Evolutionary conservation across 345 rosid species (phyloP).

Genomic region (Microthlaspi erraticum): DNA sequence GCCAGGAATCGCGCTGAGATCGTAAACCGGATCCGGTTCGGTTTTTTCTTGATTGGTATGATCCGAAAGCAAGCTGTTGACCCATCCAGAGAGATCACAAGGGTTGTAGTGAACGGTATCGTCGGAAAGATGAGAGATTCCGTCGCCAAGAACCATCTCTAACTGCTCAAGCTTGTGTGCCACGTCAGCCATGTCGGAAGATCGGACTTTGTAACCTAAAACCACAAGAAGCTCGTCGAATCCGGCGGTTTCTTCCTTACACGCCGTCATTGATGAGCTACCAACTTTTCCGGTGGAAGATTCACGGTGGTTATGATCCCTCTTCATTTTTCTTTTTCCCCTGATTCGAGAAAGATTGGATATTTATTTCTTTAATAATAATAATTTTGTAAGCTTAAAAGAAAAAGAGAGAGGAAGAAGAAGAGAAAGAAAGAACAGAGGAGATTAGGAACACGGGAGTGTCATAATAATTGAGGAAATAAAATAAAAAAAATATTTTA

Average conservation of each 20-base stretch:
- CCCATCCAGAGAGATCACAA: conserved; percentile 76
- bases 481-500: background rate
- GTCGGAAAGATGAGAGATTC: conserved; percentile 61
- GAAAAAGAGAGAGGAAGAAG: conserved; percentile 14
- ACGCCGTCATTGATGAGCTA: conserved; percentile 41
- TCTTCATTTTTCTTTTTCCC: conserved; percentile 47
- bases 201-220: conserved; percentile 78
- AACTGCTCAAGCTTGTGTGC: conserved; percentile 89
- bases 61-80: conserved; percentile 70
- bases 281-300: conserved; percentile 36
- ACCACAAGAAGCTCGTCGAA: conserved; percentile 86
- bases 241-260: conserved; percentile 60
- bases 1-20: conserved; percentile 83
- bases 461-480: conserved; percentile 51
- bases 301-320: conserved; percentile 51
- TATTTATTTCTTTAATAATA: conserved; percentile 12
- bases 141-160: conserved; percentile 83
- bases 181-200: conserved; percentile 89
- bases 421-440: conserved; percentile 18
- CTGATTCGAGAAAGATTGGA: background rate
- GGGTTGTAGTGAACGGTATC: conserved; percentile 78
- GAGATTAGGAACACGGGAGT: conserved; percentile 50
- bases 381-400: conserved; percentile 9
- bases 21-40: conserved; percentile 60
- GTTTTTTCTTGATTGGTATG: conserved; percentile 37